Evolutionary conservation across 768 basidiomycete genomes (phyloP).

Genomic region (Lactifluus hygrophoroides): DNA sequence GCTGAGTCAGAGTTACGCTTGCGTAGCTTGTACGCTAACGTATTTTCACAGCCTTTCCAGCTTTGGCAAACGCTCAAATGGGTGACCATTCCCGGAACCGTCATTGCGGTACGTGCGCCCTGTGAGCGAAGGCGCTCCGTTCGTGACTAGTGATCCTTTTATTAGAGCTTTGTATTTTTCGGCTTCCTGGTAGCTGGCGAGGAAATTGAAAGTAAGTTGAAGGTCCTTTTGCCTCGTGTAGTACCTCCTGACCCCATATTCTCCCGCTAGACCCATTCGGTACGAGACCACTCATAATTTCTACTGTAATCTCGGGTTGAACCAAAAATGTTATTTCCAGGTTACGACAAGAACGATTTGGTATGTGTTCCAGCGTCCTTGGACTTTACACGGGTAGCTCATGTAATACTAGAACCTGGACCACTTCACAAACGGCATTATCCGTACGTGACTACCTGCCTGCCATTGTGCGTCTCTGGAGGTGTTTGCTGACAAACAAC

Average conservation of each 20-base stretch:
- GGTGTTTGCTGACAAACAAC: not conserved
- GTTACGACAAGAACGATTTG: conserved; percentile 69
- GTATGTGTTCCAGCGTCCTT: conserved; percentile 29
- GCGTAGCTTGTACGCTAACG: conserved; percentile 5
- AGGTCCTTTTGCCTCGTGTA: not conserved
- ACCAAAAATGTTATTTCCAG: conserved; percentile 15
- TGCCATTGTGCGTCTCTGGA: not conserved
- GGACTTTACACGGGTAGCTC: conserved; percentile 6
- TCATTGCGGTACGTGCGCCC: conserved; percentile 35
- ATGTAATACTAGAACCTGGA: conserved; percentile 45
- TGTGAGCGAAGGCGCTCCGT: not conserved
- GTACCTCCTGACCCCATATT: conserved; percentile 6
- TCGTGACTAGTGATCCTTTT: not conserved
- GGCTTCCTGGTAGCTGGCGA: conserved; percentile 68
- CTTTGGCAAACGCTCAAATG: conserved; percentile 46
- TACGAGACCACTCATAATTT: conserved; percentile 19
- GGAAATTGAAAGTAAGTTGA: conserved; percentile 59
- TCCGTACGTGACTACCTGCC: conserved; percentile 35
- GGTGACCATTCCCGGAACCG: conserved; percentile 58
- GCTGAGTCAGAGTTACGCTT: conserved; percentile 13
- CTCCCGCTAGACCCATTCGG: conserved; percentile 38
- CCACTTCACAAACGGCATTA: conserved; percentile 63
- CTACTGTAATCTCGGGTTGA: conserved; percentile 4
- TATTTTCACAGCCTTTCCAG: conserved; percentile 48
- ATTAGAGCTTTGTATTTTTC: conserved; percentile 59